Evolutionary conservation across 139 green algal genomes (phyloP).

Genomic region (Coelastrella sp.): DNA sequence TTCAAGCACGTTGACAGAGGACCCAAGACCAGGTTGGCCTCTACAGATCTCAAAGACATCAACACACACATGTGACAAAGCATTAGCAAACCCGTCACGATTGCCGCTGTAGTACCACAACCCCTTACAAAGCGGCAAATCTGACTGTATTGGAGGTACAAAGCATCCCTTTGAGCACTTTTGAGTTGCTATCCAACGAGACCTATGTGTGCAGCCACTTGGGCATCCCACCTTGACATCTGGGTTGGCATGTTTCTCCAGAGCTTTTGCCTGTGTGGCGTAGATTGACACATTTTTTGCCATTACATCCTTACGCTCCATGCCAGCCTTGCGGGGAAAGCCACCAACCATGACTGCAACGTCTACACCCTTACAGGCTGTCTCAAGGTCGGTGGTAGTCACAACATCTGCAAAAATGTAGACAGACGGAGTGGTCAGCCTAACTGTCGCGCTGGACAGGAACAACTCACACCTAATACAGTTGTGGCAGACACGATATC

Average conservation of each 20-base stretch:
- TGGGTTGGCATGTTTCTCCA: slow-evolving; percentile 79
- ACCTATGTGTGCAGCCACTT: neutral
- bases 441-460: neutral
- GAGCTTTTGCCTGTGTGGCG: slow-evolving; percentile 79
- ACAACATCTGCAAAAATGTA: slow-evolving; percentile 74
- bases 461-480: too few species aligned
- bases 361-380: slow-evolving; percentile 90
- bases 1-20: too few species aligned
- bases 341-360: slow-evolving; percentile 94
- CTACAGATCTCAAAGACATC: too few species aligned
- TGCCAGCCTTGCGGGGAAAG: slow-evolving; percentile 84
- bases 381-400: slow-evolving; percentile 81
- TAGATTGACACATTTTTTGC: slow-evolving; percentile 93
- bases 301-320: slow-evolving; percentile 98
- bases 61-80: too few species aligned
- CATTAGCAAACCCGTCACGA: too few species aligned
- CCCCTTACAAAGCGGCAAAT: too few species aligned
- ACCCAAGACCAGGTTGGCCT: too few species aligned
- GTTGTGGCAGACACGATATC: too few species aligned
- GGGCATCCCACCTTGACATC: slow-evolving; percentile 75
- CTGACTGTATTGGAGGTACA: too few species aligned
- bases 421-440: neutral
- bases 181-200: neutral
- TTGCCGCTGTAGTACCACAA: too few species aligned
- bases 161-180: too few species aligned